Evolutionary conservation across 2,329 filamentous ascomycete genomes (phyloP), one percentile per base, ranked within the genome.

Genomic region (Hypoxylon sp.): DNA sequence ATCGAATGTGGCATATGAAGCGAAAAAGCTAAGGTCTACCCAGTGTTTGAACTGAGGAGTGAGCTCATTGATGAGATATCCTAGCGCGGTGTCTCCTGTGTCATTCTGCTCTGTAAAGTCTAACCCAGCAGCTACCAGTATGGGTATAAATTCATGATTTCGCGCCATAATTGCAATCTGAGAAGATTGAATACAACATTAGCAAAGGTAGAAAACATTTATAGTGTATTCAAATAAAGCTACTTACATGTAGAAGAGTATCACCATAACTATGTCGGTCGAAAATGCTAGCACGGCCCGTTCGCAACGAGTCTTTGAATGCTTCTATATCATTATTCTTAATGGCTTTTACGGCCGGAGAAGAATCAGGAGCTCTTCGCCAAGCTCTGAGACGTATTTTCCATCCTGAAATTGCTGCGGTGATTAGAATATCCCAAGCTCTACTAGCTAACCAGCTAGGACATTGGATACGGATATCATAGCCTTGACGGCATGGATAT

Each of bases 381-480:
- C 42, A 47, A 47, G 17, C 42, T 47, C 42, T 47, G 17, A 47
- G 42, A 19, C 17, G 17, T 47, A 47, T 24, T 47, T 47, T 47
- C 42, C 42, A 47, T 11, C 42, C 42, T 3, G 42, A 47, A n/a
- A 47, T 24, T 14, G 42, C 17, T 3, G 14, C 10, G 17, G 17
- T 47, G 17, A 47, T 10, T 13, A 19, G 11, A 9, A 47, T 47
- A 47, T 47, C 42, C 42, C 42, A 47, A 10, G 42, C 42, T 24
- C 42, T 19, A 24, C 9, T 24, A 24, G 17, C 17, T 24, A 47
- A 14, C 42, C 42, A 47, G 17, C 11, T 19, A 3, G 42, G 42
- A 47, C 17, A 24, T 5, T 47, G 42, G 3, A 47, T 47, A 10
- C 42, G 42, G 17, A 47, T 13, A 47, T 47, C 17, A n/a, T 47